Base-by-base conservation (phyloP, 2,329 filamentous ascomycete species). In the Pestalotiopsis fici region DNA sequence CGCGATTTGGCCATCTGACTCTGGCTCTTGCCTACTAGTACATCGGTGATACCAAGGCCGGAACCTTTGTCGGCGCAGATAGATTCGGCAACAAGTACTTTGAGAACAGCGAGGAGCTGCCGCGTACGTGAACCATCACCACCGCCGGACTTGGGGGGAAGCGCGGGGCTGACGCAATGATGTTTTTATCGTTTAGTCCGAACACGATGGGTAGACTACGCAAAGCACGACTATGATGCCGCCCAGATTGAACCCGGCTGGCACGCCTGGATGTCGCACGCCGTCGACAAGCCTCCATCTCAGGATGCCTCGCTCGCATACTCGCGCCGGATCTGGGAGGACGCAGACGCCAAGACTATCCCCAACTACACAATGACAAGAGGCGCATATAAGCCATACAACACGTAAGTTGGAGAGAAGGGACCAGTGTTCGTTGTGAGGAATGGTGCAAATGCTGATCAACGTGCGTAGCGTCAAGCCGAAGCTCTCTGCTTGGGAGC, bases 201-300 rank as follows among this genome's bases (percentile, higher is more conserved):
- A 77, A 98, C 94, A 74, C 90, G 95, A 86, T 99, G 97, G 96
- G 93, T 99, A 71, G 95, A 98, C 82, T 99, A 97, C 87, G 95
- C 94, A 84, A 87, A 93, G 81, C 86, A 93, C 75, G 94, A 98
- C 81, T 93, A 87, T 78, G 93, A 96, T 75, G 85, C 93, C 88
- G 88, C 89, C 68, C 93, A 98, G 65, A 93, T 98, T 75, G 95
- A 98, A 82, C 95, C 95, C 63, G 93, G 95, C 81, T 99, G 96
- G 96, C 96, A 98, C 83, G 94, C 93, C 35, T 99, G 96, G 96
- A 94, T 99, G 74, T 94, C 94, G 72, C 98, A 99, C 83, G 85
- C 90, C 82, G 91, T 97, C 75, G 94, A 98, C 81, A 92, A 93
- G 81, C 90, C 95, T 47, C 96, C 96, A 1, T 88, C 86, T 47